These are phyloP conservation scores for Nephelium lappaceum DNA, from an alignment of 345 rosid species.

Conservation along the genomic window DNA sequence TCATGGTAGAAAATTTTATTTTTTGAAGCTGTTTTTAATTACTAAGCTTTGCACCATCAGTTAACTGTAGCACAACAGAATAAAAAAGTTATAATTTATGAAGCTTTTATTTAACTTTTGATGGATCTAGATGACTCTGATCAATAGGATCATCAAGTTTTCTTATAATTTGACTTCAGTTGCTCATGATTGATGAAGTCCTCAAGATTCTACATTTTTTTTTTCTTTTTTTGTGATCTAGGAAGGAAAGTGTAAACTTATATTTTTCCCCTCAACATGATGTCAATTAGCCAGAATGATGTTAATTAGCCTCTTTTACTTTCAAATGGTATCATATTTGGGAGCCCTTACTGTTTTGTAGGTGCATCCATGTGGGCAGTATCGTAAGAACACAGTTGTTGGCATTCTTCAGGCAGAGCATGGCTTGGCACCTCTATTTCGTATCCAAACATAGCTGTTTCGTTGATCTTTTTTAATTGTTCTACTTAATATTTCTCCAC, in stretches of 20 bases:
- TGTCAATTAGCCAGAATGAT: slow-evolving; percentile 11
- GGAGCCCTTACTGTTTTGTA: slow-evolving; percentile 24
- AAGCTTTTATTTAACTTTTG: background rate
- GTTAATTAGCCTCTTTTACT: background rate
- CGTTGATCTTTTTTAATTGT: background rate
- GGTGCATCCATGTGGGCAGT: slow-evolving; percentile 99
- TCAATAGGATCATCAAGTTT: slow-evolving; percentile 13
- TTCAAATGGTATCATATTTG: background rate
- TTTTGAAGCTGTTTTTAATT: background rate
- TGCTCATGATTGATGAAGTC: background rate
- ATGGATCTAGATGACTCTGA: background rate
- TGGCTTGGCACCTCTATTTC: slow-evolving; percentile 71
- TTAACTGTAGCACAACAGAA: background rate
- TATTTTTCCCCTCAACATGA: background rate
- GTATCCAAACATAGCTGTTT: slow-evolving; percentile 58
- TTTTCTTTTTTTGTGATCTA: slow-evolving; percentile 6
- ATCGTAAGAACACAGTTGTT: slow-evolving; percentile 91
- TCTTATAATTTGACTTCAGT: slow-evolving; percentile 6
- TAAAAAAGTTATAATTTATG: background rate
- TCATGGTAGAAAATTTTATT: background rate
- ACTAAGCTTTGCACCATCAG: background rate
- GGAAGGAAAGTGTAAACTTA: slow-evolving; percentile 11
- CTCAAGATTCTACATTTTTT: background rate
- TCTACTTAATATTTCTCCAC: background rate
- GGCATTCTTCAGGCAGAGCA: slow-evolving; percentile 96